These are phyloP conservation scores for Cordyceps javanica DNA, from an alignment of 2,329 filamentous ascomycete species.

Conservation along the genomic window DNA sequence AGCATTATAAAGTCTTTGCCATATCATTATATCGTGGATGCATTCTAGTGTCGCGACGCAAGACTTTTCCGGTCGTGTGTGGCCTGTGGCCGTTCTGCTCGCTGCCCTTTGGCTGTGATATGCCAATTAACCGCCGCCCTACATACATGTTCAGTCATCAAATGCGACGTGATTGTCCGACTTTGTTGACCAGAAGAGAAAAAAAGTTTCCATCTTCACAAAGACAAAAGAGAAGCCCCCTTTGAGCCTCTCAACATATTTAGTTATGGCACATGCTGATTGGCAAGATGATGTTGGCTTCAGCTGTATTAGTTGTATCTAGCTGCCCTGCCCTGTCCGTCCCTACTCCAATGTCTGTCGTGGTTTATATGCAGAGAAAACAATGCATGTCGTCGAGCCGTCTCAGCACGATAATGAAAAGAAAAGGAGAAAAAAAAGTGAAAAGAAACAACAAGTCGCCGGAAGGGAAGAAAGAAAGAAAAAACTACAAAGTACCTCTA, in stretches of 20 bases:
- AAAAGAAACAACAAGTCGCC: background rate
- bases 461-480: background rate
- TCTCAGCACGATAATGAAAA: background rate
- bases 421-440: background rate
- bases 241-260: too few species aligned
- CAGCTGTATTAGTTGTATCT: conserved; percentile 1
- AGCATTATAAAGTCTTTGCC: too few species aligned
- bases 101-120: too few species aligned
- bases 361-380: conserved; percentile 8
- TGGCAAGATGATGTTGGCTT: background rate
- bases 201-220: background rate
- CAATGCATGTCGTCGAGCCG: background rate
- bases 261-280: too few species aligned
- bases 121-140: too few species aligned
- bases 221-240: background rate
- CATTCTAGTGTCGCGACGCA: too few species aligned
- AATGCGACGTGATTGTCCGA: too few species aligned
- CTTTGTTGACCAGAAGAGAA: too few species aligned
- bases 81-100: too few species aligned
- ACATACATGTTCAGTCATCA: too few species aligned
- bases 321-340: background rate
- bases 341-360: background rate
- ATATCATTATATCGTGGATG: too few species aligned
- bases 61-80: too few species aligned
- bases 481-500: conserved; percentile 15